A percentile compares a stretch with the other conserved stretches of the same genome.
Evolutionary conservation across 306 rosid species (phyloP).

Genomic region (Citrullus amarus): DNA sequence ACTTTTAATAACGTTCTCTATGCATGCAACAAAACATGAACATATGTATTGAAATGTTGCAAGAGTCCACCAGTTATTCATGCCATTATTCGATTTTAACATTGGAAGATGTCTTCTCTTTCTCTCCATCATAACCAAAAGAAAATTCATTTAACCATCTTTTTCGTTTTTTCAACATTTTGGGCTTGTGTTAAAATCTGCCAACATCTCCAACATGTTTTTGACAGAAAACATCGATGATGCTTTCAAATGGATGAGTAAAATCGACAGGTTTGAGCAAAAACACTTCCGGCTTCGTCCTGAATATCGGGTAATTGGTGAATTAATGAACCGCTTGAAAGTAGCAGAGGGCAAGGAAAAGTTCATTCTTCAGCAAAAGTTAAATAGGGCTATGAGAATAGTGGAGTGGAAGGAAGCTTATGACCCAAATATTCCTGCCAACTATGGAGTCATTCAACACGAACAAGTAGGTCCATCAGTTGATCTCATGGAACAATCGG

Average conservation of each 20-base stretch:
- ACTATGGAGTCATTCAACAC: slow-evolving; percentile 56
- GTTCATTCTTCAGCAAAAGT: slow-evolving; percentile 64
- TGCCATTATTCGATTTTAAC: neutral
- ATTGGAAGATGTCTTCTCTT: neutral
- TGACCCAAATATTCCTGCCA: slow-evolving; percentile 81
- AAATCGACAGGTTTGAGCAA: slow-evolving; percentile 68
- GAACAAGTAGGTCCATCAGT: slow-evolving; percentile 31
- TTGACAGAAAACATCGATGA: slow-evolving; percentile 61
- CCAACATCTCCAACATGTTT: neutral
- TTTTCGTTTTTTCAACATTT: neutral
- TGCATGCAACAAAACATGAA: neutral
- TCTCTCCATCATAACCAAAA: neutral
- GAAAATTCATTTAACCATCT: neutral
- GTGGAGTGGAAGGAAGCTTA: slow-evolving; percentile 79
- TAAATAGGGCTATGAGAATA: slow-evolving; percentile 76
- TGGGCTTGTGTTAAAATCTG: slow-evolving; percentile 1
- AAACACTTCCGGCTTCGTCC: slow-evolving; percentile 57
- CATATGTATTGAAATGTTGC: neutral
- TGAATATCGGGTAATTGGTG: slow-evolving; percentile 81
- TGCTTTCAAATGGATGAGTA: slow-evolving; percentile 66
- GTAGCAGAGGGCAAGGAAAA: slow-evolving; percentile 66
- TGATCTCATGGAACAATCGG: slow-evolving; percentile 39
- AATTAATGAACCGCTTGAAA: slow-evolving; percentile 67
- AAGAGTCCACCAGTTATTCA: neutral
- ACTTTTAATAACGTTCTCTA: neutral